Percentiles rank a stretch among this genome's conserved stretches.
Evolutionary conservation across 176 grass and related monocot species (phyloP).

Genomic region (Oryza brachyantha): DNA sequence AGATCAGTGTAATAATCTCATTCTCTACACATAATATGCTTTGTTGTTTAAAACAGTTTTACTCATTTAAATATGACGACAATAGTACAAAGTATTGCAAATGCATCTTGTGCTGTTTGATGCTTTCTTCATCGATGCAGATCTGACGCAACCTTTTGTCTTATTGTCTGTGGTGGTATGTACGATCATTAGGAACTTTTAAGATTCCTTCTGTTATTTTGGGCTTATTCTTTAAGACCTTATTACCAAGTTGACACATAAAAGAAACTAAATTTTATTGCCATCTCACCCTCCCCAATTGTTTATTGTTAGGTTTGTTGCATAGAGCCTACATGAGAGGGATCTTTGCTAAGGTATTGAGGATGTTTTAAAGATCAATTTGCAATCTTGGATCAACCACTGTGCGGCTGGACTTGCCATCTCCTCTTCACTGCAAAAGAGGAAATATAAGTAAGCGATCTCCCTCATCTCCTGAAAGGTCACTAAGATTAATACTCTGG

Average conservation of each 20-base stretch:
- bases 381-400: not conserved
- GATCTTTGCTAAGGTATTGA: not conserved
- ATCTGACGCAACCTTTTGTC: slow-evolving; percentile 20
- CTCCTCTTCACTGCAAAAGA: slow-evolving; percentile 26
- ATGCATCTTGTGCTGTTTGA: not conserved
- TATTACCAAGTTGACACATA: slow-evolving; percentile 4
- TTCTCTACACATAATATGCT: not conserved
- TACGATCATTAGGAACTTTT: not conserved
- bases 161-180: slow-evolving; percentile 12
- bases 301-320: not conserved
- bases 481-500: not conserved
- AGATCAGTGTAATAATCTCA: not conserved
- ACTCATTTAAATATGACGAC: slow-evolving; percentile 9
- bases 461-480: not conserved
- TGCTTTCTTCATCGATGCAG: slow-evolving; percentile 9
- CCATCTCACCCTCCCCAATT: slow-evolving; percentile 14
- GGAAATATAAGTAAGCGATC: slow-evolving; percentile 3
- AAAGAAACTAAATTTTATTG: slow-evolving; percentile 6
- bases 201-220: not conserved
- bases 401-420: not conserved
- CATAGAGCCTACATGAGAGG: not conserved
- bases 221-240: not conserved
- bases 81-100: not conserved
- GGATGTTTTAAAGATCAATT: not conserved
- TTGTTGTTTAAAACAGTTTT: not conserved